Evolutionary conservation across 2,329 filamentous ascomycete genomes (phyloP), one percentile per base, ranked within the genome.

Genomic region (Verticillium nonalfalfae): DNA sequence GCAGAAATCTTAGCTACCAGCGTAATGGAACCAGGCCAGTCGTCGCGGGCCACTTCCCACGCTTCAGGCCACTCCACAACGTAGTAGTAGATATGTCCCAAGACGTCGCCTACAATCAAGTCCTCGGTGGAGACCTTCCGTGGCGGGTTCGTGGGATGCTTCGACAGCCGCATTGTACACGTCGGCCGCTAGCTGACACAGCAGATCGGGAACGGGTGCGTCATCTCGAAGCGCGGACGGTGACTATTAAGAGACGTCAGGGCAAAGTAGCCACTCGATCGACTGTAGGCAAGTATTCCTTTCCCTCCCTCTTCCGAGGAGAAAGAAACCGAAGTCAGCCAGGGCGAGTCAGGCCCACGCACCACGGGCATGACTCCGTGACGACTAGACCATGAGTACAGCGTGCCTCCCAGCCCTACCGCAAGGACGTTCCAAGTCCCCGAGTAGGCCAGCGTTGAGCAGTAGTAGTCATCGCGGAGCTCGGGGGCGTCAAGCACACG

Each of bases 381-480:
- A 18, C 45, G 45, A 50, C 45, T 13, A 0, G 92, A 94, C 95
- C 94, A 99, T 5, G 91, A 85, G 72, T 96, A 97, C 4, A 99
- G 84, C 39, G 87, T 81, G 60, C 88, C 86, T 0, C 88, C 89
- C 14, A 98, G 81, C 0, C 91, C 94, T 18, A 98, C 91, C 18
- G 92, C 94, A 15, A 99, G 82, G 14, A 89, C 90, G 59, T 90
- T 85, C 58, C 86, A 84, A 7, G 85, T 90, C 50, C 83, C 74
- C 0, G 90, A 96, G 73, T 97, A 98, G 10, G 95, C 92, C 60
- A 99, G 81, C 2, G 93, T 82, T 0, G 93, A 95, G 75, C 93
- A 97, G 73, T 99, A 99, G 73, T 93, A 99, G 74, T 99, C 94
- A 69, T 98, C 93, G 61, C 92, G 87, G n/a, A 98, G 80, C 59